These are phyloP conservation scores for Sambucus nigra DNA, from an alignment of 129 eudicot species.

Conservation along the genomic window DNA sequence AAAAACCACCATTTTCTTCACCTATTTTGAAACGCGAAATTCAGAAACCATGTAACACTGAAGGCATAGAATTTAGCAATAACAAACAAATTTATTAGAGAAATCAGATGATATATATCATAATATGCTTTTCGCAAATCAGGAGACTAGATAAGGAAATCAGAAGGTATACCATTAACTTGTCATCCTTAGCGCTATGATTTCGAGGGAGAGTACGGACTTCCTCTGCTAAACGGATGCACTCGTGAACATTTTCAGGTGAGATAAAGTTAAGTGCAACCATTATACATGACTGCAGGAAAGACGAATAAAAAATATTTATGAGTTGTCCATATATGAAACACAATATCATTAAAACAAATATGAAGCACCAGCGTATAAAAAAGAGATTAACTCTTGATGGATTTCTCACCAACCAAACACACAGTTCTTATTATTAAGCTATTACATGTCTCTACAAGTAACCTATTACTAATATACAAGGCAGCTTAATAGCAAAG, in stretches of 20 bases:
- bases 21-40: constrained; percentile 16
- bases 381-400: no score
- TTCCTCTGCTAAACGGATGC: constrained; percentile 14
- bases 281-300: constrained; percentile 16
- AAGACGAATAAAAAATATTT: neutral
- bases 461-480: no score
- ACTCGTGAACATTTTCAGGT: constrained; percentile 19
- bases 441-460: no score
- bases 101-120: neutral
- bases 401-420: no score
- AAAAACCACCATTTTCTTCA: constrained; percentile 43
- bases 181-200: constrained; percentile 19
- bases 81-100: neutral
- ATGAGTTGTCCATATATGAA: neutral
- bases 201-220: constrained; percentile 7
- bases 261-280: constrained; percentile 20
- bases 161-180: constrained; percentile 11
- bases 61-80: neutral
- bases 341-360: no score
- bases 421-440: no score
- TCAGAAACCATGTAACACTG: neutral
- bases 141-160: neutral
- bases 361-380: no score
- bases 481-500: no score
- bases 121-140: neutral